Evolutionary conservation across 257 asterid genomes (phyloP), one percentile per base, ranked within the genome.

Genomic region (Scutellaria minor): DNA sequence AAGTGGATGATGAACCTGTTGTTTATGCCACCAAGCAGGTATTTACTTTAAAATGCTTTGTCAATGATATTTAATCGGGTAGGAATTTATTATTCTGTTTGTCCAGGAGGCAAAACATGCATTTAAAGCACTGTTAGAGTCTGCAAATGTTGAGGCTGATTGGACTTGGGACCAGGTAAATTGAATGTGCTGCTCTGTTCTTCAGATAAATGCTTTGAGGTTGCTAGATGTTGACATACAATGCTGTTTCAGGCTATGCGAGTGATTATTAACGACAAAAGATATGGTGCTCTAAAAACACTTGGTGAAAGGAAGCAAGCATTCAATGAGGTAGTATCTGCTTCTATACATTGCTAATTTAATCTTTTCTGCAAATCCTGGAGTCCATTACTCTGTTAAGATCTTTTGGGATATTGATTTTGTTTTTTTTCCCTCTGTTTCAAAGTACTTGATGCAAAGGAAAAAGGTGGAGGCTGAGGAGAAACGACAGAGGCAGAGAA

Each of bases 221-320:
- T 68, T 65, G 41, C 65, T 53, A 65, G 35, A 52, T 59, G 63
- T 64, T 80, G 63, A 76, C 67, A 44, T 71, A 54, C 15, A n/a
- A 37, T 74, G 39, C 70, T 64, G 8, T 79, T 53, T 72, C 81
- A 94, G 99, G 96, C 99, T 51, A 92, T 94, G 98, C 88, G 99
- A 68, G 93, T 87, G 58, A 88, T 92, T 70, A 88, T 92, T 66
- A 91, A 83, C 82, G 99, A 94, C 87, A 91, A 90, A 82, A 83
- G 98, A 40, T 94, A 92, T 70, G 92, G 96, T 76, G 98, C 98
- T 66, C 79, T 94, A 83, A 91, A 89, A 82, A 94, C 97, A 47
- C 96, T 91, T 68, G 99, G 99, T 67, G 99, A 94, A 87, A 86
- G 95, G 76, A 94, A 94, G 78, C 99, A 94, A 83, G 97, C 98